phyloP scores from a whole-genome alignment of 768 basidiomycete species.

The Suillus clintonianus region DNA sequence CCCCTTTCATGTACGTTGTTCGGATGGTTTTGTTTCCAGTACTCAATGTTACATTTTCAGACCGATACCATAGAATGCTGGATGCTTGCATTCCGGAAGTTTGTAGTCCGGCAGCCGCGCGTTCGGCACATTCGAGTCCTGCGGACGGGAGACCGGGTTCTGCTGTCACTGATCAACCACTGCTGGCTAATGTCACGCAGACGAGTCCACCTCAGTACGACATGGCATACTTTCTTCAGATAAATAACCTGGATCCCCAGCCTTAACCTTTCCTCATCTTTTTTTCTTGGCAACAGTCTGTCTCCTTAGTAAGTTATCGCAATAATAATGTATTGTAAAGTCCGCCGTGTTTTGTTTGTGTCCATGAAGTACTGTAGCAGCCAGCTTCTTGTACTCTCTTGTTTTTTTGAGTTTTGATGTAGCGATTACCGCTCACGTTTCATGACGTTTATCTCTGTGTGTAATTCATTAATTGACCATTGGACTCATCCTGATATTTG shows the following conservation, averaged over 20 bases:
- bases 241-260: background rate
- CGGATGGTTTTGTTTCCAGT: background rate
- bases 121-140: conserved; percentile 5
- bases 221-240: conserved; percentile 12
- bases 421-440: background rate
- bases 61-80: conserved; percentile 25
- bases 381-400: background rate
- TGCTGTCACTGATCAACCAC: conserved; percentile 10
- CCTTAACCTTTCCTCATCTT: background rate
- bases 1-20: conserved; percentile 55
- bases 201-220: conserved; percentile 9
- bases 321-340: conserved; percentile 5
- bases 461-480: background rate
- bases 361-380: background rate
- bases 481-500: background rate
- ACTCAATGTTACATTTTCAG: conserved; percentile 6
- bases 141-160: conserved; percentile 7
- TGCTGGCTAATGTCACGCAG: conserved; percentile 14
- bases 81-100: conserved; percentile 16
- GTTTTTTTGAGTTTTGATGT: background rate
- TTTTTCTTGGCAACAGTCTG: background rate
- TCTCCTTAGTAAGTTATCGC: conserved; percentile 2
- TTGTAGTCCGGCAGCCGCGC: conserved; percentile 3
- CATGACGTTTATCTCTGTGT: background rate
- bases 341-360: background rate